Percentiles rank a stretch among this genome's conserved stretches.
Conservation (phyloP, 192 early-diverging fungal species). For the Radiomyces spectabilis region DNA sequence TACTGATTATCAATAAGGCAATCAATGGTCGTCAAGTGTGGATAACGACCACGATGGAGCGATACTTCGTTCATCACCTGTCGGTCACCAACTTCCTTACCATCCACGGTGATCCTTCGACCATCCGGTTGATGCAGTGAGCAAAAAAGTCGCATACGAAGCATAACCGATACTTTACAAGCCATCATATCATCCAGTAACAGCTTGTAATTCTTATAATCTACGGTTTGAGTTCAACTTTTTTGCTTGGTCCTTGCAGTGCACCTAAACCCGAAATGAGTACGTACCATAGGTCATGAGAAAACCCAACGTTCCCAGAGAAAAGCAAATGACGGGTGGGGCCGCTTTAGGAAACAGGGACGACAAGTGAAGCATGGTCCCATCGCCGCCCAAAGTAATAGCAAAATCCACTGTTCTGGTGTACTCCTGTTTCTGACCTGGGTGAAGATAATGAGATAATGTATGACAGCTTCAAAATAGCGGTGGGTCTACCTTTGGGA, state of each 20-base stretch:
- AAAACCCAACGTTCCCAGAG: slow-evolving; percentile 87
- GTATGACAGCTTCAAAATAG: not conserved
- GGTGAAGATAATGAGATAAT: not conserved
- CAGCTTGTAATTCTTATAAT: too few species aligned
- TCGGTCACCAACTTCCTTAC: slow-evolving; percentile 38
- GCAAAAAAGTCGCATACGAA: slow-evolving; percentile 73
- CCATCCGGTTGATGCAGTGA: slow-evolving; percentile 51
- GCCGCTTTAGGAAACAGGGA: slow-evolving; percentile 67
- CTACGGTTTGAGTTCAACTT: too few species aligned
- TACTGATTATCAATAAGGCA: slow-evolving; percentile 76
- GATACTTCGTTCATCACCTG: slow-evolving; percentile 84
- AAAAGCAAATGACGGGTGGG: slow-evolving; percentile 90
- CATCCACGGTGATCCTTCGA: slow-evolving; percentile 39
- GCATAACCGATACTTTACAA: slow-evolving; percentile 55
- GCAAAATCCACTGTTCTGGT: slow-evolving; percentile 71
- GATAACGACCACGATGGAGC: slow-evolving; percentile 79
- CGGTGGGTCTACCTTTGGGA: slow-evolving; percentile 27
- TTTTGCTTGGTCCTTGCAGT: too few species aligned
- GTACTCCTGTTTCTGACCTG: slow-evolving; percentile 47
- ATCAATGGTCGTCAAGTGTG: slow-evolving; percentile 74
- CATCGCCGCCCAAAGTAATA: slow-evolving; percentile 91
- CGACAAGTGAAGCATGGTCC: slow-evolving; percentile 83
- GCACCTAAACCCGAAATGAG: too few species aligned
- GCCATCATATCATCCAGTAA: slow-evolving; percentile 59
- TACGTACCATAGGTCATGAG: slow-evolving; percentile 76